Conservation (phyloP, 2,329 filamentous ascomycete genomes). For the Calycina marina region DNA sequence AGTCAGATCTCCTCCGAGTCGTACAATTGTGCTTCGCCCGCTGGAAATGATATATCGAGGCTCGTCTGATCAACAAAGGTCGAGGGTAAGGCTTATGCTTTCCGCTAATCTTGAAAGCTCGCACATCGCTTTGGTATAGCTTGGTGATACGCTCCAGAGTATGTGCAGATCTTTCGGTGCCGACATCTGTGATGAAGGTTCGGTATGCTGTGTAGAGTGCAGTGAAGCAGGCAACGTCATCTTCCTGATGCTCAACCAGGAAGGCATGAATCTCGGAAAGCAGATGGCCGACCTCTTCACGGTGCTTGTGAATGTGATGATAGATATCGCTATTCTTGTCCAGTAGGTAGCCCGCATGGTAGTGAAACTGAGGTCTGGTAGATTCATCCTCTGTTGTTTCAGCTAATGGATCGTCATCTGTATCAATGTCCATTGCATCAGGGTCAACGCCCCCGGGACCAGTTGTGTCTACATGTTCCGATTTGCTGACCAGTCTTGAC, state of each 20-base stretch:
- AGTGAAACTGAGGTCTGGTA: slow-evolving; percentile 73
- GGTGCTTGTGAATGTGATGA: slow-evolving; percentile 61
- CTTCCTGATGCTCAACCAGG: slow-evolving; percentile 70
- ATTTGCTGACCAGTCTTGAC: slow-evolving; percentile 35
- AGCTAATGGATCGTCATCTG: slow-evolving; percentile 39
- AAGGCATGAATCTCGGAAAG: slow-evolving; percentile 78
- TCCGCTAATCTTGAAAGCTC: slow-evolving; percentile 89
- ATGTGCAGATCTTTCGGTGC: slow-evolving; percentile 88
- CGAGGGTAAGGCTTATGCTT: slow-evolving; percentile 85
- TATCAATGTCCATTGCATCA: slow-evolving; percentile 36
- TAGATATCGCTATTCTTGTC: slow-evolving; percentile 51
- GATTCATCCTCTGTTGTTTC: slow-evolving; percentile 65
- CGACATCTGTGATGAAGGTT: slow-evolving; percentile 95
- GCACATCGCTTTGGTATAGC: slow-evolving; percentile 72
- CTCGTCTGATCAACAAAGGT: slow-evolving; percentile 79
- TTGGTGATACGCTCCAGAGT: slow-evolving; percentile 77
- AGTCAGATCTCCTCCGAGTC: slow-evolving; percentile 72
- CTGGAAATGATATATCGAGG: slow-evolving; percentile 87
- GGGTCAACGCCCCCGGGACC: slow-evolving; percentile 31
- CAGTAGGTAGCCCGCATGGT: slow-evolving; percentile 76
- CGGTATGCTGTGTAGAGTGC: slow-evolving; percentile 83
- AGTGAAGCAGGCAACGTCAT: slow-evolving; percentile 92
- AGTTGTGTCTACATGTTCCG: slow-evolving; percentile 30
- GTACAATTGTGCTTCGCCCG: slow-evolving; percentile 89
- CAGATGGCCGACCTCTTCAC: slow-evolving; percentile 65